phyloP scores from a whole-genome alignment of 2,329 filamentous ascomycete species.

The Teratosphaeria gauchensis region DNA sequence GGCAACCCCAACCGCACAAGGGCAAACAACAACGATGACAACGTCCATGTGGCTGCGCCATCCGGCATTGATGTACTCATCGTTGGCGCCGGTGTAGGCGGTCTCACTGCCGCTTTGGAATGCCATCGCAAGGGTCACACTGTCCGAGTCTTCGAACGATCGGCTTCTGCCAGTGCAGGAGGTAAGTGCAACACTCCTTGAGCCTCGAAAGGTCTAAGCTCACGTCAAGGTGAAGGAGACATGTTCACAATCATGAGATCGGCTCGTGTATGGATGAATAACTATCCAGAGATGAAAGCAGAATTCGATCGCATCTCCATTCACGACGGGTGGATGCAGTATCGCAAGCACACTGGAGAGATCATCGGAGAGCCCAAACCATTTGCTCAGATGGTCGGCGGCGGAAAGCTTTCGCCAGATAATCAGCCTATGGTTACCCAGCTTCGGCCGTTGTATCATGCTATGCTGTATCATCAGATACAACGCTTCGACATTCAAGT shows the following conservation, averaged over 20 bases:
- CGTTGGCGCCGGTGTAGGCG: conserved; percentile 16
- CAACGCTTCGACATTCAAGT: conserved; percentile 12
- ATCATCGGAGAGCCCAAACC: conserved; percentile 7
- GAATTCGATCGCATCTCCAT: conserved; percentile 12
- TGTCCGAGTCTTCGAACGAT: conserved; percentile 13
- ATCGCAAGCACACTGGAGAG: conserved; percentile 12
- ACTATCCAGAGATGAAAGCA: conserved; percentile 12
- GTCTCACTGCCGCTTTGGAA: conserved; percentile 15
- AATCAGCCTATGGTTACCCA: conserved; percentile 11
- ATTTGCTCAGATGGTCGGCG: neutral
- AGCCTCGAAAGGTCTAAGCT: neutral
- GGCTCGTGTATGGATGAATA: conserved; percentile 4
- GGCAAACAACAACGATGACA: neutral
- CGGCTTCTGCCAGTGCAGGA: neutral
- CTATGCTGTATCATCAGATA: conserved; percentile 13
- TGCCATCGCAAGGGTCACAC: conserved; percentile 18
- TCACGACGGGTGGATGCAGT: conserved; percentile 12
- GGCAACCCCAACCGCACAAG: neutral
- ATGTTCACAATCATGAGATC: conserved; percentile 8
- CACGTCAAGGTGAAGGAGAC: conserved; percentile 2
- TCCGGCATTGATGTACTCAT: conserved; percentile 16
- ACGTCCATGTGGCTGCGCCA: neutral
- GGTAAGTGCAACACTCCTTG: neutral
- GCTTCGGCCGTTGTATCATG: conserved; percentile 11
- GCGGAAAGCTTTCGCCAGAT: conserved; percentile 1